Conservation (phyloP, 148 eudicot species). For the Camellia sinensis region DNA sequence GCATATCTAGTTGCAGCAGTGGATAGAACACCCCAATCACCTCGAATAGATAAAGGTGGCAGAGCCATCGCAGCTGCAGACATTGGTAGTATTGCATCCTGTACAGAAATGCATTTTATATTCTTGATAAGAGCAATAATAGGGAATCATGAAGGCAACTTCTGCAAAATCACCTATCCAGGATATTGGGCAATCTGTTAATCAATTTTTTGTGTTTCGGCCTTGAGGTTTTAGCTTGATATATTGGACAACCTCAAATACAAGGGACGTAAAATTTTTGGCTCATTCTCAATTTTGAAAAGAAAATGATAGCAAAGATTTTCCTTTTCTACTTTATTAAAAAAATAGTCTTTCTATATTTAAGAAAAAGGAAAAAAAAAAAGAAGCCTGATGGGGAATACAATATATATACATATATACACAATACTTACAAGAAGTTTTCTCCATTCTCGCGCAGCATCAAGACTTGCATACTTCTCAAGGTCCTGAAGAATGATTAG, state of each 20-base stretch:
- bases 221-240: neutral
- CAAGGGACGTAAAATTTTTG: neutral
- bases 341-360: neutral
- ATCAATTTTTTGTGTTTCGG: neutral
- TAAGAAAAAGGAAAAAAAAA: neutral
- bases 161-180: neutral
- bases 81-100: conserved; percentile 91
- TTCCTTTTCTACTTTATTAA: neutral
- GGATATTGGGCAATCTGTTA: neutral
- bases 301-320: neutral
- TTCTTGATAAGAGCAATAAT: neutral
- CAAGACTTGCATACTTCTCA: conserved; percentile 68
- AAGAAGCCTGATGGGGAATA: neutral
- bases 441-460: conserved; percentile 87
- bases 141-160: neutral
- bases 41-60: conserved; percentile 90
- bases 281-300: neutral
- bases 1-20: conserved; percentile 89
- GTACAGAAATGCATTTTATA: conserved; percentile 14
- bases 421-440: conserved; percentile 81
- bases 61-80: conserved; percentile 98
- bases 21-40: conserved; percentile 84
- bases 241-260: neutral
- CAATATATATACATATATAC: neutral
- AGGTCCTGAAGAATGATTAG: conserved; percentile 53